A percentile compares a stretch with the other conserved stretches of the same genome.
These are phyloP conservation scores for Stevia rebaudiana DNA, from an alignment of 140 eudicot species.

Conservation along the genomic window DNA sequence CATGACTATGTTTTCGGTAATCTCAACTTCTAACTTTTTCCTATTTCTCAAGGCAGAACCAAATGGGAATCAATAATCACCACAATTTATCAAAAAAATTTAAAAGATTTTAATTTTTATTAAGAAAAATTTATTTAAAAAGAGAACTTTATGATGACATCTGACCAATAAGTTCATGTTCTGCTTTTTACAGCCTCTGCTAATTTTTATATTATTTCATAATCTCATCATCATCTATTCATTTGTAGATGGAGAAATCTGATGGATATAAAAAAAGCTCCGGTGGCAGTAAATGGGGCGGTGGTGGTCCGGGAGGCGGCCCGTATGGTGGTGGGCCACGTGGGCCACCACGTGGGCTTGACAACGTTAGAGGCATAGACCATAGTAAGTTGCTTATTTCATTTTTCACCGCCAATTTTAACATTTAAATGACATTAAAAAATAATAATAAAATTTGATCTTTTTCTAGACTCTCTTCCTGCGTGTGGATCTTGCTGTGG, in stretches of 20 bases:
- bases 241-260: constrained; percentile 75
- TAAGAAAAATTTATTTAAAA: background rate
- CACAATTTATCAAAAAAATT: background rate
- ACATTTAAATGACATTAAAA: background rate
- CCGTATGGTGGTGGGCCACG: constrained; percentile 89
- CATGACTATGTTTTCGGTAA: constrained; percentile 85
- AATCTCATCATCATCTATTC: background rate
- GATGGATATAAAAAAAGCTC: constrained; percentile 66
- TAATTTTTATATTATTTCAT: background rate
- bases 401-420: background rate
- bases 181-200: background rate
- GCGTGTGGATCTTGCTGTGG: constrained; percentile 98
- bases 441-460: background rate
- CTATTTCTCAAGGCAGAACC: background rate
- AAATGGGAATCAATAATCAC: background rate
- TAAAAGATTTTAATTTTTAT: too few relatives aligned
- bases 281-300: constrained; percentile 81
- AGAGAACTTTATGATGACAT: too few relatives aligned
- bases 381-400: constrained; percentile 56
- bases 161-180: too few relatives aligned
- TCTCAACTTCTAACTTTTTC: constrained; percentile 1
- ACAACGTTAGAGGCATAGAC: constrained; percentile 71
- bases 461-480: constrained; percentile 60
- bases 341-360: constrained; percentile 78
- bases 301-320: constrained; percentile 81